Base-by-base conservation (phyloP, 2,329 filamentous ascomycete species). In the Talaromyces sp. region DNA sequence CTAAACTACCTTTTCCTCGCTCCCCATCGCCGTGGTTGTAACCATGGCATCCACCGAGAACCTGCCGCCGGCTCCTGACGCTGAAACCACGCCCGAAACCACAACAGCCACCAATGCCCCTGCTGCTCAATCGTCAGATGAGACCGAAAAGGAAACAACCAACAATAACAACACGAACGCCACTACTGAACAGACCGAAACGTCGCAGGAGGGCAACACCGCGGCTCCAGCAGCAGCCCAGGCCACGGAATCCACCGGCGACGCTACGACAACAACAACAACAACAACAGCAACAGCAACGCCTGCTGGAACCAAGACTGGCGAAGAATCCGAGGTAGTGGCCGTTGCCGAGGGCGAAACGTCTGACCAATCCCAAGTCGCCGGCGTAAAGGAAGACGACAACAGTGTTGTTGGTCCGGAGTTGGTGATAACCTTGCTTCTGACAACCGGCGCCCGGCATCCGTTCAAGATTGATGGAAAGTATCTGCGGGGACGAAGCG, bases 401-500 rank as follows among this genome's bases (percentile, higher is more conserved):
- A 75, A 77, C 62, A n/a, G n/a, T n/a, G 70, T 74, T 59, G 61
- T 67, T 31, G 75, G 76, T 8, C 71, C 71, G 17, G 70, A 72
- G 21, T 64, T 79, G 59, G 66, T 70, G 38, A 96, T 98, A 66
- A 96, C 91, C 57, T 81, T 98, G 41, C 83, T 97, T 41, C 83
- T 96, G 60, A 90, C 88, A 0, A 91, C 83, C 0, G 93, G 93
- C 50, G 89, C 89, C 41, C 84, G 92, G 64, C 92, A 97, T 75
- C 91, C 92, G 0, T 96, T 96, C 77, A 91, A 88, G 72, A 89
- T 98, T 66, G 90, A 96, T 74, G 89, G 90, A 69, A 90, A 86
- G 71, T 97, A 97, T 70, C 80, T 98, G 58, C 82, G 82, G 58
- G 92, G 93, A 75, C 86, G 91, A 62, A 90, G 89, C 67, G 90